Conservation (phyloP, 257 asterid species). For the Rauvolfia tetraphylla region DNA sequence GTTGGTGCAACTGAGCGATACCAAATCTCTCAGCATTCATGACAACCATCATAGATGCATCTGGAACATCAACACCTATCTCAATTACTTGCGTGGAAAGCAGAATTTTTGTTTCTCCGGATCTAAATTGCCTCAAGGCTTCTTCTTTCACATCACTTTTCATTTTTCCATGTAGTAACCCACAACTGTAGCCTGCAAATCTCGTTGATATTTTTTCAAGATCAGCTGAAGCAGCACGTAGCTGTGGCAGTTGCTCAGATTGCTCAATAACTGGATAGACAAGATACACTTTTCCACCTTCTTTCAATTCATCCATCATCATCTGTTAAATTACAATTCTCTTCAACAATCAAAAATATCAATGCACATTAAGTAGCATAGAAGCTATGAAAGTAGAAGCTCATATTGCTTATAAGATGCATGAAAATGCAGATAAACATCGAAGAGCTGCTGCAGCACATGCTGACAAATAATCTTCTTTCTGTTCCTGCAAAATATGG, state of each 20-base stretch:
- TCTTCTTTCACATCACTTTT: constrained; percentile 76
- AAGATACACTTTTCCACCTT: constrained; percentile 75
- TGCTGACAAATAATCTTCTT: not conserved
- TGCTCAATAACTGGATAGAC: constrained; percentile 85
- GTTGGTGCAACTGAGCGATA: constrained; percentile 88
- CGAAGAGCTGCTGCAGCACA: not conserved
- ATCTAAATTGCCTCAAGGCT: constrained; percentile 61
- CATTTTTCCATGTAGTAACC: constrained; percentile 88
- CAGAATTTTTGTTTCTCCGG: constrained; percentile 69
- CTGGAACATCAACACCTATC: constrained; percentile 92
- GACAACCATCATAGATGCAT: constrained; percentile 98
- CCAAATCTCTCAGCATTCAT: constrained; percentile 97
- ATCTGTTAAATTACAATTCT: constrained; percentile 47
- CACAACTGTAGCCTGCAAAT: constrained; percentile 61
- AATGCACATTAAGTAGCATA: not conserved
- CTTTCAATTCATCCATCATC: constrained; percentile 70
- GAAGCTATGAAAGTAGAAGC: not conserved
- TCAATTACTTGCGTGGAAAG: constrained; percentile 95
- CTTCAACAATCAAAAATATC: not conserved
- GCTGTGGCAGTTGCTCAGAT: constrained; percentile 91
- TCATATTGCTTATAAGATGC: not conserved
- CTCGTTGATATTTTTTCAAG: constrained; percentile 54
- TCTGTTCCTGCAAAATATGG: not conserved
- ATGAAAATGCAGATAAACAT: not conserved
- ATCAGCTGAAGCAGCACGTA: constrained; percentile 85